phyloP scores from a whole-genome alignment of 192 early-diverging fungal species.

The Coemansia sp. region DNA sequence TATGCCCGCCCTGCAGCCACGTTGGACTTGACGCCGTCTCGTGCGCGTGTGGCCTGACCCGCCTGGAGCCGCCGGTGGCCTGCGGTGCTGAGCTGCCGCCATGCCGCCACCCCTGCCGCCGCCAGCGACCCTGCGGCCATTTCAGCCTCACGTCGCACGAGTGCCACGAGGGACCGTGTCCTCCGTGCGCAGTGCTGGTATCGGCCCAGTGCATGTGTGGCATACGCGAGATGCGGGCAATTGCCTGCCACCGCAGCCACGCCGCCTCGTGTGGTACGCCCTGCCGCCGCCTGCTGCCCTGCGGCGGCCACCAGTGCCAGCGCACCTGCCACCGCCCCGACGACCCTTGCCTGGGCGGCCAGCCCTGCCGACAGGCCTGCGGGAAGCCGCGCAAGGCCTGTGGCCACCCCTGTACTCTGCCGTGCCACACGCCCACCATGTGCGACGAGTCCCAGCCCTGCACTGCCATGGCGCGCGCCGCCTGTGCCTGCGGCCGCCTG shows the following conservation, averaged over 20 bases:
- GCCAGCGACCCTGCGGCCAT: conserved; percentile 80
- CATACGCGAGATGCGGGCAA: conserved; percentile 71
- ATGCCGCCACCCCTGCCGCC: conserved; percentile 75
- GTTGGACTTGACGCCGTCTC: conserved; percentile 82
- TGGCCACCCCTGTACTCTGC: conserved; percentile 74
- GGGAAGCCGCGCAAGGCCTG: conserved; percentile 76
- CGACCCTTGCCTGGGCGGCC: conserved; percentile 64
- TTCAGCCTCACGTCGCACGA: conserved; percentile 67
- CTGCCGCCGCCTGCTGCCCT: conserved; percentile 62
- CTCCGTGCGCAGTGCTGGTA: conserved; percentile 88
- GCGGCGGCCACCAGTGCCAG: conserved; percentile 78
- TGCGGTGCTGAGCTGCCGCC: conserved; percentile 78
- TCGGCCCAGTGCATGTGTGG: conserved; percentile 77
- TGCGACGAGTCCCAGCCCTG: conserved; percentile 83
- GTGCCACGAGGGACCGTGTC: conserved; percentile 91
- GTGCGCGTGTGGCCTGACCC: conserved; percentile 85
- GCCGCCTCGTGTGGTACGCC: conserved; percentile 63
- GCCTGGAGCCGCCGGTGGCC: conserved; percentile 80
- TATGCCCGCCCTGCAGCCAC: conserved; percentile 75
- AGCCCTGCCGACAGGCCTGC: conserved; percentile 74
- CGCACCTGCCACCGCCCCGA: conserved; percentile 81
- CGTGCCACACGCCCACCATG: conserved; percentile 76
- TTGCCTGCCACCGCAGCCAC: conserved; percentile 78
- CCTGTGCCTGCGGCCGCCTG: conserved; percentile 79
- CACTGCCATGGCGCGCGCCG: conserved; percentile 22